A percentile compares a stretch with the other conserved stretches of the same genome.
phyloP scores from a whole-genome alignment of 2,329 filamentous ascomycete species.

The Hypoxylon sp. region DNA sequence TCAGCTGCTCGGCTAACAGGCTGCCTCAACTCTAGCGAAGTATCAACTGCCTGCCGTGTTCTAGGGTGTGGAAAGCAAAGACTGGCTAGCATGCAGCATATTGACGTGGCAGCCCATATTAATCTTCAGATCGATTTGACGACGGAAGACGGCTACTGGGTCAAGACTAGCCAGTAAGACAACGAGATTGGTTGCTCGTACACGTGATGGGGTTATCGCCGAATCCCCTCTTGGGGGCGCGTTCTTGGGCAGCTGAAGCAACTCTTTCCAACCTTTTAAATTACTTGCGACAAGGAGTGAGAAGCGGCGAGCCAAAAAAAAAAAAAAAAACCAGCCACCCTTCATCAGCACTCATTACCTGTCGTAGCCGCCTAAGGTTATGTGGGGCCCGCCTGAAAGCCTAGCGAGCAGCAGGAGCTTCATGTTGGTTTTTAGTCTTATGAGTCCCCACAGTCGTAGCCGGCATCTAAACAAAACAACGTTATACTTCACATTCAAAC shows the following conservation, averaged over 20 bases:
- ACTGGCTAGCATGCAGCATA: conserved; percentile 36
- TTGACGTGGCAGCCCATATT: conserved; percentile 47
- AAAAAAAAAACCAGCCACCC: conserved; percentile 39
- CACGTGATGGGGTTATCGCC: conserved; percentile 42
- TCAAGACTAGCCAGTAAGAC: conserved; percentile 30
- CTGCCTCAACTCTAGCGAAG: conserved; percentile 11
- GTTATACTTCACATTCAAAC: conserved; percentile 30
- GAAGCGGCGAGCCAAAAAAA: conserved; percentile 36
- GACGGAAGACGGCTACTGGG: conserved; percentile 34
- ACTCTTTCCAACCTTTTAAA: conserved; percentile 35
- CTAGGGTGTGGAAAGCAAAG: conserved; percentile 32
- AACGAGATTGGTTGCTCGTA: conserved; percentile 14
- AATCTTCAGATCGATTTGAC: conserved; percentile 43
- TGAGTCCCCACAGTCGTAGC: conserved; percentile 39
- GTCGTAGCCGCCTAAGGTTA: conserved; percentile 29
- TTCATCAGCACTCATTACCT: conserved; percentile 7
- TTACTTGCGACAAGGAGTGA: conserved; percentile 34
- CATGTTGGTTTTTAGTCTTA: conserved; percentile 33
- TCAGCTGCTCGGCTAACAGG: conserved; percentile 31
- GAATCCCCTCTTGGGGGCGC: conserved; percentile 35
- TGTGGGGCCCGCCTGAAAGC: conserved; percentile 33
- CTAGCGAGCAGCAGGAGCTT: conserved; percentile 15
- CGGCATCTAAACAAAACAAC: conserved; percentile 46
- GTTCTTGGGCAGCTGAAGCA: conserved; percentile 30
- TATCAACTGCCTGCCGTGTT: conserved; percentile 6